phyloP scores from a whole-genome alignment of 2,329 filamentous ascomycete species.

The Alternaria triticimaculans region DNA sequence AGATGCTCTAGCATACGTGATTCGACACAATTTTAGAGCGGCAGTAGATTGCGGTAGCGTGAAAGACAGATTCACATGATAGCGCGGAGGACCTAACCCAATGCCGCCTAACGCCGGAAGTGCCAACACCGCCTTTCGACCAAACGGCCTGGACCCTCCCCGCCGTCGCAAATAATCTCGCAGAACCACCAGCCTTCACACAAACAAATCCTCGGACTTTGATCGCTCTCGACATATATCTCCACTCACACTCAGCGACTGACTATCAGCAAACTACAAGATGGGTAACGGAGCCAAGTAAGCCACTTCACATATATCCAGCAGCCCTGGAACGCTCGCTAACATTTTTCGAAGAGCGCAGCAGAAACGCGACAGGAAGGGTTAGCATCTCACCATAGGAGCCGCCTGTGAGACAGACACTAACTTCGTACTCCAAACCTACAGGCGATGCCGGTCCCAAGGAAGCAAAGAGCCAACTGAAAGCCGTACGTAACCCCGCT shows the following conservation, averaged over 20 bases:
- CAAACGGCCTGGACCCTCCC: conserved; percentile 28
- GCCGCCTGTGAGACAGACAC: conserved; percentile 26
- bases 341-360: conserved; percentile 39
- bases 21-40: not conserved
- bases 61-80: conserved; percentile 16
- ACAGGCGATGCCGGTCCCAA: not conserved
- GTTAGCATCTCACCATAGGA: conserved; percentile 26
- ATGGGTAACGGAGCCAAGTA: conserved; percentile 51
- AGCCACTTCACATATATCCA: too few relatives aligned
- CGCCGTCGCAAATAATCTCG: conserved; percentile 36
- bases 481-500: conserved; percentile 36
- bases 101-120: conserved; percentile 13
- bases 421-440: not conserved
- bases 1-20: not conserved
- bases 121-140: conserved; percentile 14
- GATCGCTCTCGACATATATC: conserved; percentile 12
- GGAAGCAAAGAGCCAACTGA: conserved; percentile 2
- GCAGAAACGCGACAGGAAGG: conserved; percentile 49
- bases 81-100: conserved; percentile 19
- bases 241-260: conserved; percentile 20
- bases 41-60: not conserved
- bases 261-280: conserved; percentile 24
- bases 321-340: conserved; percentile 10
- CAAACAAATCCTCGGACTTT: conserved; percentile 11
- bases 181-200: conserved; percentile 15